Base-by-base conservation (phyloP, 73 alveolate genomes). In the Vitrella brassicaformis region DNA sequence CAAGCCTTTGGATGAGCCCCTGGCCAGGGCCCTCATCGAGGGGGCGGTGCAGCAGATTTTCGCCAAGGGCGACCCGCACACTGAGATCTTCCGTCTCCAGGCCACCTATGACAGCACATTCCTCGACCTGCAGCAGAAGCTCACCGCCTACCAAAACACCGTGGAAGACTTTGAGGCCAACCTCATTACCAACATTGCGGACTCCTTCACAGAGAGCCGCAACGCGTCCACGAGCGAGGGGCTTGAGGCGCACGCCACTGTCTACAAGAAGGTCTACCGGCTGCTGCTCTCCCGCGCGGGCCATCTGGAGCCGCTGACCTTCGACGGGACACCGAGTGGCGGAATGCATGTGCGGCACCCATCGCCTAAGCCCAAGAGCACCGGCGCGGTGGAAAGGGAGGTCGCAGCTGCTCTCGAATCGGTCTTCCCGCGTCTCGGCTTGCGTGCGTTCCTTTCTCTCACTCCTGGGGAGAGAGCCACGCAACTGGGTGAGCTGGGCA, bases 361-460 rank as follows among this genome's bases (percentile, higher is more conserved):
- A 39, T 14, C 4, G 14, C 56, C 56, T 4, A 39, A 39, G 56
- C n/a, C n/a, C n/a, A n/a, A n/a, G n/a, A n/a, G n/a, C n/a, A 39
- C 4, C 56, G 56, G 22, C 4, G 72, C 93, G 30, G 88, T 92
- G 39, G 99, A 95, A 74, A 92, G 97, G 81, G 99, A 95, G 85
- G 97, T 95, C 0, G 98, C 97, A 66, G 96, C 97, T 28, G 97
- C 96, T 87, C 92, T 95, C 25, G 99, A 95, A 67, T 87, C 94
- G 75, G 98, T 95, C 75, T 87, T 95, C 75, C 99, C 99, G 31
- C 89, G 97, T 88, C 96, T 98, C 71, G 98, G 98, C 28, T 90
- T 95, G 71, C 90, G 98, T 70, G 98, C 99, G 29, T 95, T 95
- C 87, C 93, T 95, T 10, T 91, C 99, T n/a, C 79, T 95, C 69